Conservation (phyloP, 2,329 filamentous ascomycete species). For the Calcarisporium arbuscula region DNA sequence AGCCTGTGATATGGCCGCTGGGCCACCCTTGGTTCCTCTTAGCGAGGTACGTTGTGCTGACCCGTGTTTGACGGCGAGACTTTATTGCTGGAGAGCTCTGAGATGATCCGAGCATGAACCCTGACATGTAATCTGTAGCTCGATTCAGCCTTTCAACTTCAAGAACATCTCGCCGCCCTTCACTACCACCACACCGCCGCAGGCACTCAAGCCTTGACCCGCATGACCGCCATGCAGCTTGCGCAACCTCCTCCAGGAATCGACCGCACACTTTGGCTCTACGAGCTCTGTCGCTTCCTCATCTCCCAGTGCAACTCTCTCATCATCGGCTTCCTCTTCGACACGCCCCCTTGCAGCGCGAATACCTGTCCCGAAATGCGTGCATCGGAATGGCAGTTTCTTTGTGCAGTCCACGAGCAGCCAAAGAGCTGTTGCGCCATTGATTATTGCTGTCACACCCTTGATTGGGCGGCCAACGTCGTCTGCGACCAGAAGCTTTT, state of each 20-base stretch:
- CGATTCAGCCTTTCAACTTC: conserved; percentile 93
- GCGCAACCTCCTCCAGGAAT: conserved; percentile 74
- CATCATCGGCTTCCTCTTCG: conserved; percentile 87
- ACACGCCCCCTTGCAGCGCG: conserved; percentile 81
- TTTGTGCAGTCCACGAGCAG: conserved; percentile 94
- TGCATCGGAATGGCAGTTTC: conserved; percentile 96
- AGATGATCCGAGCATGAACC: too few species aligned
- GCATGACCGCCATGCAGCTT: conserved; percentile 67
- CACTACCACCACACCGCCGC: conserved; percentile 72
- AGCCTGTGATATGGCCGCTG: conserved; percentile 86
- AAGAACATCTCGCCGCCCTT: conserved; percentile 91
- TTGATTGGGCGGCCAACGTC: conserved; percentile 95
- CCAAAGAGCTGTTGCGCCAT: conserved; percentile 97
- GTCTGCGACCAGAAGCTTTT: conserved; percentile 94
- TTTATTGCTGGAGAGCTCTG: too few species aligned
- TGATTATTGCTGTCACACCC: conserved; percentile 97
- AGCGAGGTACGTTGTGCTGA: too few species aligned
- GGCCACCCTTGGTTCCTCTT: conserved; percentile 80
- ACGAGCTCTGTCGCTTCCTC: conserved; percentile 94
- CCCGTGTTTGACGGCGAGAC: too few species aligned
- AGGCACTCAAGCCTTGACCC: conserved; percentile 65
- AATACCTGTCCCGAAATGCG: conserved; percentile 96
- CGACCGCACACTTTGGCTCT: conserved; percentile 88
- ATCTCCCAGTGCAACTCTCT: conserved; percentile 91
- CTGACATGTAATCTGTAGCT: conserved; percentile 50